A percentile compares a stretch with the other conserved stretches of the same genome.
phyloP scores from a whole-genome alignment of 2,329 filamentous ascomycete species.

The Ophiostoma himal-ulmi region DNA sequence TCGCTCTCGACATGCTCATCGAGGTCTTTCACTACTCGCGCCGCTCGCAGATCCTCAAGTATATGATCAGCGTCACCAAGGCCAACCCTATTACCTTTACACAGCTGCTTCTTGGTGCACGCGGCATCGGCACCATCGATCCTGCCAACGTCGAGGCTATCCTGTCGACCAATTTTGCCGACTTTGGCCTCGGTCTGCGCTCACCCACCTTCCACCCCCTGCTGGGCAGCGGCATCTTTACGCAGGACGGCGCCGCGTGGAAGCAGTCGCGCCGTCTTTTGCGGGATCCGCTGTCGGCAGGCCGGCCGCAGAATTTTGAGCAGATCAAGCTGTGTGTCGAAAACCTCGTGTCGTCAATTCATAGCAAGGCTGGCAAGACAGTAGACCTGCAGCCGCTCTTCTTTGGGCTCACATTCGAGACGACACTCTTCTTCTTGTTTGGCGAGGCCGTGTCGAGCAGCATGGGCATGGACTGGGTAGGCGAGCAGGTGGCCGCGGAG shows the following conservation, averaged over 20 bases:
- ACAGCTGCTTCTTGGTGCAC: conserved; percentile 5
- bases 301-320: conserved; percentile 12
- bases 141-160: conserved; percentile 10
- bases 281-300: conserved; percentile 13
- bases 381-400: conserved; percentile 17
- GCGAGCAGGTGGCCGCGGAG: not conserved
- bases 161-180: conserved; percentile 39
- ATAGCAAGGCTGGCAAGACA: not conserved
- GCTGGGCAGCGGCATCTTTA: conserved; percentile 23
- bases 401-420: conserved; percentile 19
- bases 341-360: not conserved
- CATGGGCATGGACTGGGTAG: not conserved
- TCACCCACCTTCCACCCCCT: conserved; percentile 21
- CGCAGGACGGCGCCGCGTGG: conserved; percentile 14
- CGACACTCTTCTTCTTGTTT: conserved; percentile 10
- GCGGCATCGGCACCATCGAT: conserved; percentile 10
- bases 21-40: not conserved
- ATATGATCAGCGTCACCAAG: conserved; percentile 4
- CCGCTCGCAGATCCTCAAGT: not conserved
- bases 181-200: conserved; percentile 33
- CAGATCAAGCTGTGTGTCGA: conserved; percentile 16
- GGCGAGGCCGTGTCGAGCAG: conserved; percentile 4
- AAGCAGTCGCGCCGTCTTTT: conserved; percentile 18
- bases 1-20: conserved; percentile 11
- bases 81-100: conserved; percentile 2